Conservation (phyloP, 129 eudicot species). For the Chrysanthemum makinoi region DNA sequence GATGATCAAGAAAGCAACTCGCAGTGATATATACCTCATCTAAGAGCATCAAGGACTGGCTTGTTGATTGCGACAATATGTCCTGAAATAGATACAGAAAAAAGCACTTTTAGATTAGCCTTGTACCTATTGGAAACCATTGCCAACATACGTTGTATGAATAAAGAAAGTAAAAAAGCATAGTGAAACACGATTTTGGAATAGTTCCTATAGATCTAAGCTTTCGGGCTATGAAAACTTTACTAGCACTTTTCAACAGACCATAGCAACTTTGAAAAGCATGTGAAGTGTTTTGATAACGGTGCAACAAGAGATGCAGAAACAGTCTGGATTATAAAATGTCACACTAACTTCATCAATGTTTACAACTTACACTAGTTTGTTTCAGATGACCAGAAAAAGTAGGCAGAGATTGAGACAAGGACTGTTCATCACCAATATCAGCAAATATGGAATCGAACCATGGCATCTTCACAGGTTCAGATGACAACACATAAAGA, state of each 20-base stretch:
- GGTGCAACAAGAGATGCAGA: background rate
- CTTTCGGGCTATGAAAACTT: conserved; percentile 6
- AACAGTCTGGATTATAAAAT: background rate
- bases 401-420: conserved; percentile 92
- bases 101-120: conserved; percentile 11
- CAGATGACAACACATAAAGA: conserved; percentile 78
- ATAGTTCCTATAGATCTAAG: conserved; percentile 17
- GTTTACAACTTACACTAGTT: conserved; percentile 67
- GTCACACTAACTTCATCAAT: conserved; percentile 2
- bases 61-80: conserved; percentile 61
- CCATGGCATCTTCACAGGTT: conserved; percentile 86
- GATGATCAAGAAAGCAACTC: conserved; percentile 22
- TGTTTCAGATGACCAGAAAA: conserved; percentile 95
- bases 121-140: conserved; percentile 3
- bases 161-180: conserved; percentile 8
- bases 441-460: conserved; percentile 90
- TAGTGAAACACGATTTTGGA: conserved; percentile 1
- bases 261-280: background rate
- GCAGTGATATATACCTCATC: conserved; percentile 73
- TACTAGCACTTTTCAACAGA: background rate
- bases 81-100: conserved; percentile 50
- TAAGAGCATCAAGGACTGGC: conserved; percentile 75
- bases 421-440: conserved; percentile 95
- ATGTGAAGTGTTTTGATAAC: background rate
- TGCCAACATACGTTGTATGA: conserved; percentile 11